Evolutionary conservation across 1,139 yeast species (phyloP).

Genomic region (Candida albicans): DNA sequence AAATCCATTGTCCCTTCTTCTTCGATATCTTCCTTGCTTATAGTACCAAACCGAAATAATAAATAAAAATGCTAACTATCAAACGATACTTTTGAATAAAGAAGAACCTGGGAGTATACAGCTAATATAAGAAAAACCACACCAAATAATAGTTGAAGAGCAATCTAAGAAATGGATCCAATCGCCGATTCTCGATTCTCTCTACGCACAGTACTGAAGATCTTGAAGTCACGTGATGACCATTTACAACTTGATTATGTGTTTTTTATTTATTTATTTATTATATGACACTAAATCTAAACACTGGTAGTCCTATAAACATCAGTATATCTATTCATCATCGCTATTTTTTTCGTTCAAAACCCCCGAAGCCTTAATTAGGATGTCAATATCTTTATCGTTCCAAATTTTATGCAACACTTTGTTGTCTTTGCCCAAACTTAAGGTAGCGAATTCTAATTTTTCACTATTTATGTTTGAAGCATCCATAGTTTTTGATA

Average conservation of each 20-base stretch:
- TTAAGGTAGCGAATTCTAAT: conserved; percentile 80
- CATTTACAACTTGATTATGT: not conserved
- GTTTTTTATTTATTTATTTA: not conserved
- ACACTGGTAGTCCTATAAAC: not conserved
- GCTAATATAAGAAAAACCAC: too few relatives aligned
- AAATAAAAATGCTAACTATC: too few relatives aligned
- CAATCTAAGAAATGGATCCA: too few relatives aligned
- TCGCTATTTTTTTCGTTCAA: conserved; percentile 44
- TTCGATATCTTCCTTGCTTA: not conserved
- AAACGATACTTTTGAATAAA: too few relatives aligned
- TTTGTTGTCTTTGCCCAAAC: conserved; percentile 54
- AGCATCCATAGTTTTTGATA: conserved; percentile 92
- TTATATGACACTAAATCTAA: not conserved
- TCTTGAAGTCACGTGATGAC: too few relatives aligned
- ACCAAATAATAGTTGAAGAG: too few relatives aligned
- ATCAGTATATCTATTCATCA: conserved; percentile 16
- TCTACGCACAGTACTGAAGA: too few relatives aligned
- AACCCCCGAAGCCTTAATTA: conserved; percentile 75
- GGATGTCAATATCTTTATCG: conserved; percentile 70
- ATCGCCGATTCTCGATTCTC: too few relatives aligned
- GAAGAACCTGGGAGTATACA: too few relatives aligned
- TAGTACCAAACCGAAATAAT: not conserved
- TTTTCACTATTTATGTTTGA: conserved; percentile 64
- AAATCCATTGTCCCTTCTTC: conserved; percentile 17
- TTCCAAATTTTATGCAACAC: conserved; percentile 75